Evolutionary conservation across 163 green algal species (phyloP).

Genomic region (Trebouxiophyceae sp.): DNA sequence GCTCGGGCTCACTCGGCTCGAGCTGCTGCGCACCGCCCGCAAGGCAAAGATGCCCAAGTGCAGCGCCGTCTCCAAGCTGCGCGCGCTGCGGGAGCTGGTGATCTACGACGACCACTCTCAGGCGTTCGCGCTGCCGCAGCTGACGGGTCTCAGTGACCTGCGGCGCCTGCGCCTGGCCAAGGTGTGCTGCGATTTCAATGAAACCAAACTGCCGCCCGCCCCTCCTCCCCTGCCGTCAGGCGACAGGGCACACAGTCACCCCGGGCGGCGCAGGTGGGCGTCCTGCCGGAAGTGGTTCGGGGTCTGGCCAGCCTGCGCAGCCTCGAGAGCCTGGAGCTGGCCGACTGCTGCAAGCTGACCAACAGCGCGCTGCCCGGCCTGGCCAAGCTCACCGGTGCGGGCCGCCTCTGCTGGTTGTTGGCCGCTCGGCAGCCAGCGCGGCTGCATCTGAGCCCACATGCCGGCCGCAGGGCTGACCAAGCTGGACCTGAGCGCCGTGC

Average conservation of each 20-base stretch:
- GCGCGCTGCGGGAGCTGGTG: neutral
- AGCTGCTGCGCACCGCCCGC: neutral
- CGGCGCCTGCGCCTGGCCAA: too few species aligned
- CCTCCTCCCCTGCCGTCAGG: too few species aligned
- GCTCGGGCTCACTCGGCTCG: neutral
- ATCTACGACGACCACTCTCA: neutral
- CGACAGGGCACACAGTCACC: too few species aligned
- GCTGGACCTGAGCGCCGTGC: neutral
- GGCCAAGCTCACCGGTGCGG: too few species aligned
- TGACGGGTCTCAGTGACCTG: too few species aligned
- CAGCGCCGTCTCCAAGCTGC: neutral
- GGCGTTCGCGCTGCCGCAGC: neutral
- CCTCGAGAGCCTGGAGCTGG: neutral
- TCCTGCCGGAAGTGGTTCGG: neutral
- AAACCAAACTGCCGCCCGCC: too few species aligned
- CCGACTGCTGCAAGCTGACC: neutral
- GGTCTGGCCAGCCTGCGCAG: neutral
- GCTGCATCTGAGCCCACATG: too few species aligned
- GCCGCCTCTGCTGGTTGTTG: too few species aligned
- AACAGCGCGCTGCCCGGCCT: neutral
- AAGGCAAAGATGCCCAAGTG: neutral
- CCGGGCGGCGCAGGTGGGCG: neutral
- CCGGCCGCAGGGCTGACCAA: neutral
- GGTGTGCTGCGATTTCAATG: too few species aligned
- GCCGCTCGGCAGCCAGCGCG: too few species aligned